Conservation (phyloP, 768 basidiomycete genomes). For the Tylopilus rubrobrunneus region DNA sequence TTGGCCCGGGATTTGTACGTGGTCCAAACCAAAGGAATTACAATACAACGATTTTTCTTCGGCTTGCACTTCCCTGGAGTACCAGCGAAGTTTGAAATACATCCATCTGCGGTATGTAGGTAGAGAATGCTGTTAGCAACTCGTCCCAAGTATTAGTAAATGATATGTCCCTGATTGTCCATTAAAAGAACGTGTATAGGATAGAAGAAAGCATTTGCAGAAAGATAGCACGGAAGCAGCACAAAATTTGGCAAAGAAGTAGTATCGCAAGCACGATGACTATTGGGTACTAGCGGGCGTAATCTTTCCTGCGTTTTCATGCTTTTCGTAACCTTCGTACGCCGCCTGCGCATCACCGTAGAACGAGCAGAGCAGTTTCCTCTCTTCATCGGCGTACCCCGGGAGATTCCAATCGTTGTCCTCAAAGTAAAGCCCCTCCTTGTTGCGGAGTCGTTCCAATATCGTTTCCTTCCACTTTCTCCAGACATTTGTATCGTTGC, state of each 20-base stretch:
- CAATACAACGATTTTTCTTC: no score
- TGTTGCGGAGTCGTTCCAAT: neutral
- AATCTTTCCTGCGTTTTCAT: neutral
- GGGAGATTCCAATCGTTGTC: neutral
- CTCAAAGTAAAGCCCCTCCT: neutral
- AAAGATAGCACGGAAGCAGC: neutral
- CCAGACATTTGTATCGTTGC: neutral
- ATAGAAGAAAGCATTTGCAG: no score
- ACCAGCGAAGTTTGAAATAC: no score
- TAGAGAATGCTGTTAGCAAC: no score
- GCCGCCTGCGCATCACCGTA: neutral
- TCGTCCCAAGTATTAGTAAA: no score
- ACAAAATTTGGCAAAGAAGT: neutral
- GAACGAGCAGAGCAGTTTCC: neutral
- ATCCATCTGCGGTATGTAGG: no score
- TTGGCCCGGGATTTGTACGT: slow-evolving; percentile 50
- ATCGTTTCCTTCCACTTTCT: neutral
- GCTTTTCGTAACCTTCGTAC: neutral
- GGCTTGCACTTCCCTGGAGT: no score
- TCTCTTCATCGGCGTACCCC: neutral
- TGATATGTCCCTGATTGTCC: no score
- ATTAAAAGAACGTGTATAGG: no score
- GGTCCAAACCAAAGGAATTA: no score
- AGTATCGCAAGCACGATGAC: neutral
- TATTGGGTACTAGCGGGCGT: neutral